Evolutionary conservation across 148 eudicot genomes (phyloP), one percentile per base, ranked within the genome.

Genomic region (Amaranthus cruentus): DNA sequence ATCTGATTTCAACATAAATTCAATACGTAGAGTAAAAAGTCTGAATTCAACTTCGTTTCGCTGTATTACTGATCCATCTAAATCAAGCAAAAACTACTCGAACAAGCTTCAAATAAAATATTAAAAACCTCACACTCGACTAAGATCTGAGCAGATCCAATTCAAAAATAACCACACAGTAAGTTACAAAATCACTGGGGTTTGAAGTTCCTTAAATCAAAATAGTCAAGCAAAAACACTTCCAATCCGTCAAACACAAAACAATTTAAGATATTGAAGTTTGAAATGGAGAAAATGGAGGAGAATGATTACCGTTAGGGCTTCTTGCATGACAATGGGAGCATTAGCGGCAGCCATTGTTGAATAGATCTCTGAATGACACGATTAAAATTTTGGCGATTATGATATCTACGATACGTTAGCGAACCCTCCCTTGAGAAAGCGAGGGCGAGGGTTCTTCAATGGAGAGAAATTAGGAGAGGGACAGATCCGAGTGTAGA

Each of bases 281-380:
- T 0, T 0, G 38, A 28, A 28, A 28, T 21, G 5, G 58, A 52
- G 57, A 9, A 6, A 28, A 59, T 38, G 53, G 51, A 28, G 38
- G 47, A 70, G 62, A 49, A 28, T 15, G 47, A 74, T 85, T 77
- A 93, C 98, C 92, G 98, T 93, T 13, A 93, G 88, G 63, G 87
- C 87, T 80, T 93, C 98, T 60, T 83, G 85, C 98, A 93, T 91
- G 81, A 89, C 85, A 83, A 93, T 93, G 77, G 98, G 98, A 53
- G 98, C 98, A 77, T 85, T 93, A 46, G 38, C 38, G 38, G 98
- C 95, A 80, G 98, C 97, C 98, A 93, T 93, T 83, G 83, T 79
- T 28, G 38, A 28, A 14, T 69, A 70, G 73, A 70, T 70, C 73
- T 69, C 10, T 11, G n/a, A 47, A 62, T 8, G 42, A 28, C 47